These are phyloP conservation scores for Fallopia convolvulus DNA, from an alignment of 148 eudicot genomes.

Conservation along the genomic window DNA sequence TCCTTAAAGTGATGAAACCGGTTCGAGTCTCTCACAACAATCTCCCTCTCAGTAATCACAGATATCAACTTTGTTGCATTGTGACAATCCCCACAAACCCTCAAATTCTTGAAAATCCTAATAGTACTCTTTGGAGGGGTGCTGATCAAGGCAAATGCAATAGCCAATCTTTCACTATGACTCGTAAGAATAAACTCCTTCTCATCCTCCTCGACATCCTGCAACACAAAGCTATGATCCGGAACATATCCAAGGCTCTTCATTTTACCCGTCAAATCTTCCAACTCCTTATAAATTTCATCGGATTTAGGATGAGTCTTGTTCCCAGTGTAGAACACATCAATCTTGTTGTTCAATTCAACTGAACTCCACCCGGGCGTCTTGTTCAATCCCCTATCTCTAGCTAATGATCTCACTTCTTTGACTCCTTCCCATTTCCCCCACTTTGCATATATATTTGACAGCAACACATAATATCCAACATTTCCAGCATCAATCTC, in stretches of 20 bases:
- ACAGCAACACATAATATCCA: conserved; percentile 63
- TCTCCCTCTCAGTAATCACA: conserved; percentile 49
- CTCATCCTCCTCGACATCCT: conserved; percentile 82
- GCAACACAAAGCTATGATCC: conserved; percentile 53
- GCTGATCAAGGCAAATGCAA: conserved; percentile 55
- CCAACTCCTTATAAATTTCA: conserved; percentile 42
- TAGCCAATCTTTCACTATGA: conserved; percentile 74
- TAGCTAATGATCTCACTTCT: conserved; percentile 57
- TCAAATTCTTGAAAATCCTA: conserved; percentile 55
- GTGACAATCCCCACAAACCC: conserved; percentile 82
- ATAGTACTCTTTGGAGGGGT: conserved; percentile 49
- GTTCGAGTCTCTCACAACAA: conserved; percentile 65
- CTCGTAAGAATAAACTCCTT: conserved; percentile 57
- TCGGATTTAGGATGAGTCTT: conserved; percentile 48
- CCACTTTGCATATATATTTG: conserved; percentile 59
- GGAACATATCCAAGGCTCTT: conserved; percentile 61
- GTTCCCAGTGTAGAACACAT: conserved; percentile 59
- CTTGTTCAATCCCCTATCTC: conserved; percentile 56
- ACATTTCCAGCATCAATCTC: conserved; percentile 47
- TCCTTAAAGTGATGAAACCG: conserved; percentile 77
- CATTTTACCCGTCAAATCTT: conserved; percentile 32
- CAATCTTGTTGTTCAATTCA: conserved; percentile 41
- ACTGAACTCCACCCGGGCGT: conserved; percentile 82
- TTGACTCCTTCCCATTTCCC: conserved; percentile 69
- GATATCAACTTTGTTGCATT: conserved; percentile 60